These are phyloP conservation scores for Aspergillus novoparasiticus DNA, from an alignment of 2,329 filamentous ascomycete species.

Conservation along the genomic window DNA sequence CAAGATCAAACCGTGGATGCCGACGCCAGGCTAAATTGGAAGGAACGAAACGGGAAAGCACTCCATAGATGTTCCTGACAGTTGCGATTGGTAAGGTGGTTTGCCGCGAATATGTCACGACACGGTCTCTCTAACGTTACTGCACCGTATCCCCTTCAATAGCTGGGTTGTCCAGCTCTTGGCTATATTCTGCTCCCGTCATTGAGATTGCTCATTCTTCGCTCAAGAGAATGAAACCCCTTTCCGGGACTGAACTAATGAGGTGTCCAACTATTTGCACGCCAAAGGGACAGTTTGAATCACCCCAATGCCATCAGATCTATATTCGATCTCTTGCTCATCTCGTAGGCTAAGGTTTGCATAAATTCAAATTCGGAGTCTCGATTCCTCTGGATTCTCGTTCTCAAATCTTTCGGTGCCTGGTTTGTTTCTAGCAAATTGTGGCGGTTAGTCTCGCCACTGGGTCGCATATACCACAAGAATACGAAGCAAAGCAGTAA, in stretches of 20 bases:
- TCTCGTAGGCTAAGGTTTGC: constrained; percentile 3
- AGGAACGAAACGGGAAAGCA: background rate
- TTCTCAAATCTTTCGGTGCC: background rate
- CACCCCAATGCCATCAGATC: constrained; percentile 2
- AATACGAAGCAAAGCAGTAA: background rate
- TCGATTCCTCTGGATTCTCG: background rate
- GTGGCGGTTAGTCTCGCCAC: background rate
- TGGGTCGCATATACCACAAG: background rate
- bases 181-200: background rate
- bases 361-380: background rate
- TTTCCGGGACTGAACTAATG: background rate
- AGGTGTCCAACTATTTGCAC: background rate
- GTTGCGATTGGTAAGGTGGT: background rate
- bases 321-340: background rate
- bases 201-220: background rate
- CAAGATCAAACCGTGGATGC: background rate
- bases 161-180: background rate
- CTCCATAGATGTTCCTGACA: background rate
- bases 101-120: background rate
- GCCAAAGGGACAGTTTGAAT: background rate
- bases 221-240: background rate
- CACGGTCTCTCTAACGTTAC: background rate
- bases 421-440: background rate
- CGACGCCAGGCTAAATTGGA: background rate
- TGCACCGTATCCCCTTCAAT: background rate